Evolutionary conservation across 164 flowering plant genomes (phyloP).

Genomic region (Cinnamomum micranthum): DNA sequence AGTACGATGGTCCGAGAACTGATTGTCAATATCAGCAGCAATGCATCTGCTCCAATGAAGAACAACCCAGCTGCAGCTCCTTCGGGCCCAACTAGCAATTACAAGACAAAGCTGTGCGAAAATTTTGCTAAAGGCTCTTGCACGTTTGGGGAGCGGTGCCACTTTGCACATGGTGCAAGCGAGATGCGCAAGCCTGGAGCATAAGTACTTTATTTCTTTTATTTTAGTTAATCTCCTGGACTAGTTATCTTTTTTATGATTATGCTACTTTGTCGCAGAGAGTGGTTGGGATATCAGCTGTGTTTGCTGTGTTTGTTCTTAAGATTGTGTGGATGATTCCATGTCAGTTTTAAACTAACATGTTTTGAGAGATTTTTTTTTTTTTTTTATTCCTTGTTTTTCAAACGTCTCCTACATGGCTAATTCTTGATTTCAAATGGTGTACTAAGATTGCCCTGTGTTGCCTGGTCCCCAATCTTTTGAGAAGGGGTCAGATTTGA

Average conservation of each 20-base stretch:
- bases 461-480: too few species aligned
- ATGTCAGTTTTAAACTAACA: too few species aligned
- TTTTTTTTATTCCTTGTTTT: too few species aligned
- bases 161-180: conserved; percentile 77
- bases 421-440: too few species aligned
- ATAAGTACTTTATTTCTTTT: conserved; percentile 1
- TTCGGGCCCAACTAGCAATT: conserved; percentile 34
- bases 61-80: conserved; percentile 5
- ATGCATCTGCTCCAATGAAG: conserved; percentile 16
- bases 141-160: conserved; percentile 79
- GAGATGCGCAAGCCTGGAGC: conserved; percentile 50
- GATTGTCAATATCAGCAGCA: conserved; percentile 41
- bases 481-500: too few species aligned
- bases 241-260: not conserved
- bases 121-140: conserved; percentile 70
- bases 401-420: too few species aligned
- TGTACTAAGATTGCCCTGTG: too few species aligned
- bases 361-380: too few species aligned
- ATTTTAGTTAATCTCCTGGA: not conserved
- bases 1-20: conserved; percentile 80
- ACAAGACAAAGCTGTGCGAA: conserved; percentile 72
- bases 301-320: not conserved
- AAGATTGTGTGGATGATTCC: not conserved
- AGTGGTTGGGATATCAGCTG: not conserved
- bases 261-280: not conserved